A percentile compares a stretch with the other conserved stretches of the same genome.
phyloP scores from a whole-genome alignment of 2,329 filamentous ascomycete species.

The Calonectria pteridis region DNA sequence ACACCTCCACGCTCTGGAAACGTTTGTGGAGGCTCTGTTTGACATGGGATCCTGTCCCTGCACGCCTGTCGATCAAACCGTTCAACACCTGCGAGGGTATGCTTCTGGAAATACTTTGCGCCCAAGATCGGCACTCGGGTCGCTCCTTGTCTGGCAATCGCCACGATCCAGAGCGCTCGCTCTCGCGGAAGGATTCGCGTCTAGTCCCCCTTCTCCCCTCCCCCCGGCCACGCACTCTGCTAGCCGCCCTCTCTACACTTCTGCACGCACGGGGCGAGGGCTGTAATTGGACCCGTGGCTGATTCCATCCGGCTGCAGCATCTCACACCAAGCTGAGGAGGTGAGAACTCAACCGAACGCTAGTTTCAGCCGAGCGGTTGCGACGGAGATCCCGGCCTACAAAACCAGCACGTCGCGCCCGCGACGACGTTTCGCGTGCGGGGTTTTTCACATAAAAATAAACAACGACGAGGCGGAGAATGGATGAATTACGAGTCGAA shows the following conservation, averaged over 20 bases:
- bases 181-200: not conserved
- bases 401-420: slow-evolving; percentile 1
- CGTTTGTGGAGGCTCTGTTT: slow-evolving; percentile 19
- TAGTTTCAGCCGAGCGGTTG: slow-evolving; percentile 1
- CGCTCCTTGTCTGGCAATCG: not conserved
- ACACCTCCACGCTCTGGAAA: not conserved
- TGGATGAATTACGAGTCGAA: slow-evolving; percentile 14
- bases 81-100: slow-evolving; percentile 8
- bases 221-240: not conserved
- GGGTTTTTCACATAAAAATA: not conserved
- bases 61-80: slow-evolving; percentile 27
- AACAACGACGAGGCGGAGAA: not conserved
- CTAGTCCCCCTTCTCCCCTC: not conserved
- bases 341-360: slow-evolving; percentile 2
- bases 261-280: slow-evolving; percentile 3
- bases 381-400: not conserved
- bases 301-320: slow-evolving; percentile 8
- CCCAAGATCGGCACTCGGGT: not conserved
- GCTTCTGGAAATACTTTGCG: slow-evolving; percentile 12
- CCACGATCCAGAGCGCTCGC: not conserved
- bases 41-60: slow-evolving; percentile 18
- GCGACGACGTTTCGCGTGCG: not conserved
- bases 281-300: slow-evolving; percentile 10
- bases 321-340: not conserved
- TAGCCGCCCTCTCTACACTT: not conserved